These are phyloP conservation scores for Schwanniomyces occidentalis DNA, from an alignment of 805 yeast genomes.

Conservation along the genomic window DNA sequence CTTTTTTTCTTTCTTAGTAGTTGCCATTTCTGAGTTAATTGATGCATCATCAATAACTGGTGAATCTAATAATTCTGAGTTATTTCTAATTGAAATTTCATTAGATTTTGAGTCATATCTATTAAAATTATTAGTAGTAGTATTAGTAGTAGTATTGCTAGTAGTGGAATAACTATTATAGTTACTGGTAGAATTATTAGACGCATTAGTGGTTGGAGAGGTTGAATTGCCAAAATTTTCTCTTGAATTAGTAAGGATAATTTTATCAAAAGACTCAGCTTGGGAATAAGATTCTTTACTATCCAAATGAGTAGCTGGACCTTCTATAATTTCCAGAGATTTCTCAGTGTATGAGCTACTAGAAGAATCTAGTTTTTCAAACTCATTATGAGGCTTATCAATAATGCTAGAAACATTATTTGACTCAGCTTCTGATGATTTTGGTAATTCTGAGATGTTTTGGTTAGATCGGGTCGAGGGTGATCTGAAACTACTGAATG, in stretches of 20 bases:
- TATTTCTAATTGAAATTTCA: too few relatives aligned
- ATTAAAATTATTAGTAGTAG: too few relatives aligned
- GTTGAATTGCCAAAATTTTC: conserved; percentile 14
- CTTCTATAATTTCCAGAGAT: conserved; percentile 3
- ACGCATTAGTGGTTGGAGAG: conserved; percentile 19
- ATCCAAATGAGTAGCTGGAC: conserved; percentile 7
- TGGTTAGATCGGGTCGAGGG: background rate
- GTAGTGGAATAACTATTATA: too few relatives aligned
- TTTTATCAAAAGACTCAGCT: conserved; percentile 12
- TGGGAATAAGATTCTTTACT: conserved; percentile 1
- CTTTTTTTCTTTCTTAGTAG: conserved; percentile 17
- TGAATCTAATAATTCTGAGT: too few relatives aligned
- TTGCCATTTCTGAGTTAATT: conserved; percentile 3
- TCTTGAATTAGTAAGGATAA: conserved; percentile 9
- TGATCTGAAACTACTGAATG: conserved; percentile 33
- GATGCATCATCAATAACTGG: conserved; percentile 4
- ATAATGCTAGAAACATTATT: background rate
- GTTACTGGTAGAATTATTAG: conserved; percentile 3
- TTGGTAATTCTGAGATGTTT: background rate
- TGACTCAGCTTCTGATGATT: conserved; percentile 1
- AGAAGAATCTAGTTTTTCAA: conserved; percentile 1
- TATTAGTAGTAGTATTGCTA: too few relatives aligned
- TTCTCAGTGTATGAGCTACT: conserved; percentile 3
- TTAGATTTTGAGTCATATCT: too few relatives aligned
- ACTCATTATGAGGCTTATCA: background rate